phyloP scores from a whole-genome alignment of 1,139 yeast species.

The Suhomyces taliae region DNA sequence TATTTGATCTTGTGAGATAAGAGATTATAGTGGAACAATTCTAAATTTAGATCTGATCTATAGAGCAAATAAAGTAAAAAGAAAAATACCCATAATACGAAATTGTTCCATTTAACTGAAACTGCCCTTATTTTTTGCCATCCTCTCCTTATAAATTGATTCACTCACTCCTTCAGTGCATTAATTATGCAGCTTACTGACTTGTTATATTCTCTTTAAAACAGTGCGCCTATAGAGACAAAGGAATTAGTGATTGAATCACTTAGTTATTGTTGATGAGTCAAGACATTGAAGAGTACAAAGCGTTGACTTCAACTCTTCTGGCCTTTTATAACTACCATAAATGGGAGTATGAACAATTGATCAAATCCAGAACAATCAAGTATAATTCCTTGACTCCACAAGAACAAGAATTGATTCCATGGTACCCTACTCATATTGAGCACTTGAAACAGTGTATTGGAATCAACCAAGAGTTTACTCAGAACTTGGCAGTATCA shows the following conservation, averaged over 20 bases:
- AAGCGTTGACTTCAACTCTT: slow-evolving; percentile 40
- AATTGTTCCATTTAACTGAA: no score
- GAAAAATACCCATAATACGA: no score
- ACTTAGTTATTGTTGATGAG: slow-evolving; percentile 10
- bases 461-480: slow-evolving; percentile 49
- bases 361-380: slow-evolving; percentile 36
- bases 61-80: no score
- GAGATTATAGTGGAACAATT: no score
- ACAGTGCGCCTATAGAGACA: not conserved
- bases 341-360: slow-evolving; percentile 35
- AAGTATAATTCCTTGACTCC: slow-evolving; percentile 31
- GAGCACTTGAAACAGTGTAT: slow-evolving; percentile 47
- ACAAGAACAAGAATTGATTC: slow-evolving; percentile 44
- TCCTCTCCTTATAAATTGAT: no score
- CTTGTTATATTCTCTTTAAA: no score
- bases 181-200: no score
- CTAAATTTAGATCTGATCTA: no score
- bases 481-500: slow-evolving; percentile 43
- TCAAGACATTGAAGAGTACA: slow-evolving; percentile 34
- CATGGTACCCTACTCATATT: slow-evolving; percentile 54
- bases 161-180: no score
- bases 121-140: no score
- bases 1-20: no score
- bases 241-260: no score
- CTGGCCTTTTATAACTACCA: slow-evolving; percentile 39